Evolutionary conservation across 2,329 filamentous ascomycete genomes (phyloP).

Genomic region (Dactylellina parvicollis): DNA sequence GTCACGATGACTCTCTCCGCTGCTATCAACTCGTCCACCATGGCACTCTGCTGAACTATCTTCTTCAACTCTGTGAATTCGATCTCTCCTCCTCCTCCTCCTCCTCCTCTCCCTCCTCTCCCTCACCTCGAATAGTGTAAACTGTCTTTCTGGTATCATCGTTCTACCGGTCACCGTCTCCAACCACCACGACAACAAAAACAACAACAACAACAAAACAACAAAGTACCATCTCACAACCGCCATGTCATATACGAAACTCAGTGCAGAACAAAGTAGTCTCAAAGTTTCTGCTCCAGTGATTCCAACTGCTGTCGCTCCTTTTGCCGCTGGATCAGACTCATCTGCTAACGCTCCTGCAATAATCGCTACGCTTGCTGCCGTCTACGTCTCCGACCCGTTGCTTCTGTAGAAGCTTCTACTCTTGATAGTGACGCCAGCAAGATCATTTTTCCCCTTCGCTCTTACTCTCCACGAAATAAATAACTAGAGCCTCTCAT

Average conservation of each 20-base stretch:
- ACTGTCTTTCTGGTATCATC: no score
- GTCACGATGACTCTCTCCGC: constrained; percentile 6
- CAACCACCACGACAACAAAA: no score
- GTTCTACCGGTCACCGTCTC: no score
- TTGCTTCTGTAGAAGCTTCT: constrained; percentile 13
- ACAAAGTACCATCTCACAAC: neutral
- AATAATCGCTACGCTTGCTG: neutral
- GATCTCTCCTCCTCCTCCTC: neutral
- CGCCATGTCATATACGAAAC: constrained; percentile 29
- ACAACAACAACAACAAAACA: no score
- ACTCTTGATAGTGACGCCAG: no score
- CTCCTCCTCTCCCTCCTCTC: neutral
- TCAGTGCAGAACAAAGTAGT: constrained; percentile 43
- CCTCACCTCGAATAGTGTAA: no score
- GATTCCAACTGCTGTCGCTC: constrained; percentile 49
- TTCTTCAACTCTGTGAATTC: neutral
- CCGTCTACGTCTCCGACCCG: constrained; percentile 1
- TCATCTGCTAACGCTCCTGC: constrained; percentile 9
- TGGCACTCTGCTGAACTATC: constrained; percentile 19
- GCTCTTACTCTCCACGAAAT: neutral
- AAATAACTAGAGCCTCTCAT: neutral
- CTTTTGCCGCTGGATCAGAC: constrained; percentile 45
- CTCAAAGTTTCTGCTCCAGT: constrained; percentile 46
- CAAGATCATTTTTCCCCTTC: neutral
- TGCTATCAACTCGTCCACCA: neutral